These are phyloP conservation scores for Dryas octopetala DNA, from an alignment of 306 rosid species.

Conservation along the genomic window DNA sequence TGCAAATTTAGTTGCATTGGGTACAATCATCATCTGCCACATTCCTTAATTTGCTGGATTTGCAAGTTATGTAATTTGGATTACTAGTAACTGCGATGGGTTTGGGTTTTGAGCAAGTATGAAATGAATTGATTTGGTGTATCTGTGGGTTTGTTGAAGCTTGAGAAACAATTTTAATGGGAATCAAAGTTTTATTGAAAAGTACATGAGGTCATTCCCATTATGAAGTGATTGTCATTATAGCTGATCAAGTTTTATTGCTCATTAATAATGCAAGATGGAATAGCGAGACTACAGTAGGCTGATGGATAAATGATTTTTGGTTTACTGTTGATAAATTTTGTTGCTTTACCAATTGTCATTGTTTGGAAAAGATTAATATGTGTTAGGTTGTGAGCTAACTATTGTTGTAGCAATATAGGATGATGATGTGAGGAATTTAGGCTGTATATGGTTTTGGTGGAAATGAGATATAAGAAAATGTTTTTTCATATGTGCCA, in stretches of 20 bases:
- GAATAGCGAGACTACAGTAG: neutral
- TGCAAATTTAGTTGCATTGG: neutral
- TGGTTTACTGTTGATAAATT: neutral
- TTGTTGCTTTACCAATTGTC: neutral
- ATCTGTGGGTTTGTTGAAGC: neutral
- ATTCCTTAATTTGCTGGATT: constrained; percentile 7
- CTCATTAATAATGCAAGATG: neutral
- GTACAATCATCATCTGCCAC: neutral
- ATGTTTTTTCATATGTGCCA: neutral
- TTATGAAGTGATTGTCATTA: neutral
- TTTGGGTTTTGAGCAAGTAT: too few species aligned
- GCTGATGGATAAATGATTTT: neutral
- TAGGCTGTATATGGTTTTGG: neutral
- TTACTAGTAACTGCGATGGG: too few species aligned
- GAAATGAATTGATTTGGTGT: too few species aligned
- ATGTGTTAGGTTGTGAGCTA: neutral
- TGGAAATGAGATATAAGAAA: constrained; percentile 2
- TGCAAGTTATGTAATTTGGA: neutral
- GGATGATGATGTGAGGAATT: neutral
- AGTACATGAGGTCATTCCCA: neutral
- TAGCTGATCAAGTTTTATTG: neutral
- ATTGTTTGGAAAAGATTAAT: neutral
- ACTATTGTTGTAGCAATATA: neutral
- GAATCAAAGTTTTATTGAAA: neutral
- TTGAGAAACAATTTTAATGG: neutral